Base-by-base conservation (phyloP, 805 yeast species). In the Zygosaccharomyces rouxii region DNA sequence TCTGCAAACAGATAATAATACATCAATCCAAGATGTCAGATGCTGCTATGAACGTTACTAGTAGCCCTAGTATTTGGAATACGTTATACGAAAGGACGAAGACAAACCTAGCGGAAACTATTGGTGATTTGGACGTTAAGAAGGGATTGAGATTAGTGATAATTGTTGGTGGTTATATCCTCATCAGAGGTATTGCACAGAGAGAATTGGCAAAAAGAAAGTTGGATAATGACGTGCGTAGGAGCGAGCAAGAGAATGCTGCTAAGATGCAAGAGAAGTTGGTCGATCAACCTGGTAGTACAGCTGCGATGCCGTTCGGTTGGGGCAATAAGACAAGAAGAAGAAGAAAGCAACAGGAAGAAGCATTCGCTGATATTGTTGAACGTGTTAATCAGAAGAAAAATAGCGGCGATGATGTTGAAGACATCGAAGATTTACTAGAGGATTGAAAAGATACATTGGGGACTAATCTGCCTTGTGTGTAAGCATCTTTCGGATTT, bases 261-360 rank as follows among this genome's bases (percentile, higher is more conserved):
- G 70, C 69, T n/a, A 69, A 68, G 19, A 64, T 57, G 5, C 71
- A 68, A 35, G 70, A 70, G 11, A 60, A 61, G 7, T 49, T 67
- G 13, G 55, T 70, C 4, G 73, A 68, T 10, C 59, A 66, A 30
- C 71, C 73, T 38, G 44, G 63, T 25, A 58, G 63, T 30, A 74
- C 70, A 26, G 65, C 71, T 42, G 64, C 71, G 38, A 69, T 70
- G 35, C 49, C 52, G 10, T 85, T 85, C 72, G 92, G 94, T 25
- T 85, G 89, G 89, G 94, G 94, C 47, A 86, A 85, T 63, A 75
- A 76, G 59, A 84, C 90, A 5, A 77, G 90, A 71, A 71, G 72
- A 54, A 73, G 72, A 50, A 79, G 79, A 37, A 77, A 79, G 64
- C 71, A 72, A 50, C 81, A 81, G 56, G 77, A 81, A 56, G 71